phyloP scores from a whole-genome alignment of 441 rosid genomes.

The Rhodomyrtus psidioides region DNA sequence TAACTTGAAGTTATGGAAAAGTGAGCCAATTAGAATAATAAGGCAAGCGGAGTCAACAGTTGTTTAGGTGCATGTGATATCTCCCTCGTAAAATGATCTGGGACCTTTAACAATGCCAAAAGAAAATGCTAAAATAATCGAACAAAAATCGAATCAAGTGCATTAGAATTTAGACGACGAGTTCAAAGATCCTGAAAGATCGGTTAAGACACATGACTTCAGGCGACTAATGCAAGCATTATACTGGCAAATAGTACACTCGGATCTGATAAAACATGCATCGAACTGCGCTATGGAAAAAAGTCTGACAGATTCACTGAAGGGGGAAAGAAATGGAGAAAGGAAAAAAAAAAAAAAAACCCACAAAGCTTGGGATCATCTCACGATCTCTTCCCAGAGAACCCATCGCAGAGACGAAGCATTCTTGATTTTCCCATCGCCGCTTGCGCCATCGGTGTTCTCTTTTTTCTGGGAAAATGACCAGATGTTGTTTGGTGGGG shows the following conservation, averaged over 20 bases:
- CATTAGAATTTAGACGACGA: background rate
- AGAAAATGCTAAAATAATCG: background rate
- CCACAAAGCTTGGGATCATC: background rate
- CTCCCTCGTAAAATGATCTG: conserved; percentile 17
- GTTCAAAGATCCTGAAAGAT: conserved; percentile 47
- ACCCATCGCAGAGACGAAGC: background rate
- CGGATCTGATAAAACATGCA: background rate
- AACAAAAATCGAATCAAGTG: background rate
- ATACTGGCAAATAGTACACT: background rate
- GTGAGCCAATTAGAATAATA: background rate
- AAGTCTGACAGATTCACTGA: background rate
- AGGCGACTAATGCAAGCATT: background rate
- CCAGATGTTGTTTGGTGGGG: background rate
- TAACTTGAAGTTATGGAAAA: background rate
- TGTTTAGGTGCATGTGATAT: conserved; percentile 8
- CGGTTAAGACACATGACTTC: conserved; percentile 48
- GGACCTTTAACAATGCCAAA: background rate
- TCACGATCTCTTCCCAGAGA: background rate
- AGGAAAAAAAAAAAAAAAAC: background rate
- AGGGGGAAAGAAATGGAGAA: background rate
- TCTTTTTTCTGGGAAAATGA: background rate
- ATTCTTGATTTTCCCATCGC: background rate
- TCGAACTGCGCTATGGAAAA: background rate
- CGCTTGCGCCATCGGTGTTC: background rate
- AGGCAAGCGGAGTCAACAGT: conserved; percentile 6